Conservation (phyloP, 1,284 basidiomycete genomes). For the Salmacisia buchloeana region DNA sequence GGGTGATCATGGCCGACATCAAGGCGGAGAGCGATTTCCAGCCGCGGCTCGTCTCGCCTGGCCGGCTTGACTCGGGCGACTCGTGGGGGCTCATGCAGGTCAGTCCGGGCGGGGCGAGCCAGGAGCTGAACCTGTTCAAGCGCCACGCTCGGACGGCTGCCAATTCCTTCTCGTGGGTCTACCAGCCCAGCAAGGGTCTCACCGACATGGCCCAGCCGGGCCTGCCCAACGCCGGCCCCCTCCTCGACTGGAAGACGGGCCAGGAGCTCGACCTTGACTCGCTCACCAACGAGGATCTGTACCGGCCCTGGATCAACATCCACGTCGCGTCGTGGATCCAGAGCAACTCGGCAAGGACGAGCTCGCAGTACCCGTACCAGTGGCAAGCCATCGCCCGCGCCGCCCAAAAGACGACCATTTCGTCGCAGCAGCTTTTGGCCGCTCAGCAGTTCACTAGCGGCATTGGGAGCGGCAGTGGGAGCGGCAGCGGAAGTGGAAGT, state of each 20-base stretch:
- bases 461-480: background rate
- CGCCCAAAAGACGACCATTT: slow-evolving; percentile 10
- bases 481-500: slow-evolving; percentile 9
- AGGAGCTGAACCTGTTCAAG: slow-evolving; percentile 35
- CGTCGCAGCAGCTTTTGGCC: background rate
- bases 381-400: slow-evolving; percentile 27
- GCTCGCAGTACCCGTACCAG: slow-evolving; percentile 33
- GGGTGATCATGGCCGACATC: slow-evolving; percentile 45
- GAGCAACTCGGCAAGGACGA: slow-evolving; percentile 37
- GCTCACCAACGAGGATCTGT: slow-evolving; percentile 33
- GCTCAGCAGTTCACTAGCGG: background rate
- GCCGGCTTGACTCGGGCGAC: slow-evolving; percentile 37
- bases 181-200: slow-evolving; percentile 11
- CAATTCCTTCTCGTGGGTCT: slow-evolving; percentile 33
- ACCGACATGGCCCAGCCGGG: slow-evolving; percentile 10
- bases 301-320: slow-evolving; percentile 46
- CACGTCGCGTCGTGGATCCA: slow-evolving; percentile 47
- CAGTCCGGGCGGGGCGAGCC: slow-evolving; percentile 25
- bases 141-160: slow-evolving; percentile 21
- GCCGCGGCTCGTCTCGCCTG: slow-evolving; percentile 20
- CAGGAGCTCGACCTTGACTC: slow-evolving; percentile 18
- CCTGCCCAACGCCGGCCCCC: slow-evolving; percentile 17
- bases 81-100: slow-evolving; percentile 44
- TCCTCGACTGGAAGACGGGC: slow-evolving; percentile 38
- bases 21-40: slow-evolving; percentile 45